Percentiles rank a stretch among this genome's conserved stretches.
Evolutionary conservation across 805 yeast species (phyloP).

Genomic region (Zygoascus tannicola): DNA sequence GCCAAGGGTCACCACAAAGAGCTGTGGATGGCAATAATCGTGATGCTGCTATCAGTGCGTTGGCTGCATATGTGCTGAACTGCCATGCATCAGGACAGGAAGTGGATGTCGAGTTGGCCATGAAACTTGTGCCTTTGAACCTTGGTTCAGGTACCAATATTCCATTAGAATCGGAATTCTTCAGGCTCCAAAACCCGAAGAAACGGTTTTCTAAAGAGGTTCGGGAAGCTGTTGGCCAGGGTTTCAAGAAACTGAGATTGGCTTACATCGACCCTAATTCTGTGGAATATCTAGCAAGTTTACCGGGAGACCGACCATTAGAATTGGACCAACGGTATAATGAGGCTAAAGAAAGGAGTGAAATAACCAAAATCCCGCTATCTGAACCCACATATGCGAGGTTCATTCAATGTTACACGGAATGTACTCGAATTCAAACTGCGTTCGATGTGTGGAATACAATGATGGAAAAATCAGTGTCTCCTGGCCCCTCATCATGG

Average conservation of each 20-base stretch:
- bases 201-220: slow-evolving; percentile 3
- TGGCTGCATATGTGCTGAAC: slow-evolving; percentile 25
- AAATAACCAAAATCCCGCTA: slow-evolving; percentile 8
- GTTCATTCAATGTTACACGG: slow-evolving; percentile 25
- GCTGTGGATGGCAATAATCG: slow-evolving; percentile 18
- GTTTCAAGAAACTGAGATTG: slow-evolving; percentile 12
- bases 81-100: slow-evolving; percentile 9
- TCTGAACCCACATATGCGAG: slow-evolving; percentile 23
- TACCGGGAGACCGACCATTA: slow-evolving; percentile 19
- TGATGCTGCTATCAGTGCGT: slow-evolving; percentile 26
- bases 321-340: slow-evolving; percentile 19
- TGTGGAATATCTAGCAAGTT: slow-evolving; percentile 14
- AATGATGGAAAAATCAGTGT: slow-evolving; percentile 33
- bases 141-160: slow-evolving; percentile 2
- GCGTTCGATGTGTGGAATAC: slow-evolving; percentile 41
- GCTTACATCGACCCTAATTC: slow-evolving; percentile 15
- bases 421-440: slow-evolving; percentile 17
- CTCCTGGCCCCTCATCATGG: slow-evolving; percentile 47
- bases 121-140: slow-evolving; percentile 22
- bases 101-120: slow-evolving; percentile 20
- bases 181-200: slow-evolving; percentile 8
- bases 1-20: slow-evolving; percentile 13
- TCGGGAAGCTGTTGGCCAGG: slow-evolving; percentile 13
- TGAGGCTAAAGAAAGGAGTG: slow-evolving; percentile 17
- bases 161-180: slow-evolving; percentile 17